Conservation (phyloP, 2,329 filamentous ascomycete species). For the Pleomassaria siparia region DNA sequence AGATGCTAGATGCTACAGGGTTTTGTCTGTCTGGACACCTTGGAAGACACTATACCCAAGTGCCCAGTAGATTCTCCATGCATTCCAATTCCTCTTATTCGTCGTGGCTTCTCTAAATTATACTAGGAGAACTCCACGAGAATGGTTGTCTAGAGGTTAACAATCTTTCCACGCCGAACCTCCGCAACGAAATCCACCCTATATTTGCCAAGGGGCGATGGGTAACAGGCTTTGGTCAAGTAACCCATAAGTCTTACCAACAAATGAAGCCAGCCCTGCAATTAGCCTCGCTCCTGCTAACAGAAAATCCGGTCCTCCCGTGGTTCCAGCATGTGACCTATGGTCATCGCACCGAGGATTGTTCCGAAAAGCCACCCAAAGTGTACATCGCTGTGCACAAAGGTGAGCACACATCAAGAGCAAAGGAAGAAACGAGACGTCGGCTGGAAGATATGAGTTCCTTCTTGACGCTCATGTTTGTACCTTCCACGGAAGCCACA, state of each 20-base stretch:
- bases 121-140: background rate
- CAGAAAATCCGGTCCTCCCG: slow-evolving; percentile 15
- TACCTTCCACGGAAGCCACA: slow-evolving; percentile 1
- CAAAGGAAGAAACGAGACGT: slow-evolving; percentile 7
- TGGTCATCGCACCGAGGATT: slow-evolving; percentile 7
- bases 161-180: background rate
- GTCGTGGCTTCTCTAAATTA: background rate
- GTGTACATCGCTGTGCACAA: slow-evolving; percentile 4
- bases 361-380: background rate
- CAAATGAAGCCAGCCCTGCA: slow-evolving; percentile 13
- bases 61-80: too few relatives aligned
- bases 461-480: slow-evolving; percentile 16
- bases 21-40: too few relatives aligned
- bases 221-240: slow-evolving; percentile 16
- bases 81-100: too few relatives aligned
- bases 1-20: too few relatives aligned
- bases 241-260: slow-evolving; percentile 4
- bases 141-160: background rate
- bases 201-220: slow-evolving; percentile 19
- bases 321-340: slow-evolving; percentile 23
- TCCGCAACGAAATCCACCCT: background rate
- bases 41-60: too few relatives aligned
- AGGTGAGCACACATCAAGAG: slow-evolving; percentile 6
- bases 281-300: slow-evolving; percentile 17
- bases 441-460: slow-evolving; percentile 12